Base-by-base conservation (phyloP, 2,329 filamentous ascomycete genomes). In the Cercospora sesami region DNA sequence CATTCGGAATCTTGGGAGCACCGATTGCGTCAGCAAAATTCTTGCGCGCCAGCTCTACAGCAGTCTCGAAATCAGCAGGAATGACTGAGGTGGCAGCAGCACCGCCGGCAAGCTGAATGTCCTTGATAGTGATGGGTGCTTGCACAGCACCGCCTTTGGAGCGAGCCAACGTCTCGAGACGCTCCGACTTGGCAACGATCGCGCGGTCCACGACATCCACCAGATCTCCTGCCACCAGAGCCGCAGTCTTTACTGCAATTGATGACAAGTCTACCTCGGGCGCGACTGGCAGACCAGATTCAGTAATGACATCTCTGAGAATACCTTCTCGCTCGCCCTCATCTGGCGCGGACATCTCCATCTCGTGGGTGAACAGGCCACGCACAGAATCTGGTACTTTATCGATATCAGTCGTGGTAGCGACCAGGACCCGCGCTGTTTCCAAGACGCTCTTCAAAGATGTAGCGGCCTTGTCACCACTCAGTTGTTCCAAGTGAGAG, bases 21-120 rank as follows among this genome's bases (percentile, higher is more conserved):
- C 95, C 95, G 71, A 99, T 99, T 0, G 94, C 91, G 79, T 98
- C 95, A 5, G 95, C 94, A 78, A 99, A 99, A 80, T 97, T 98
- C 85, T 97, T 97, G 64, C 95, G 89, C 1, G 95, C 95, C 5
- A 94, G 93, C 68, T 98, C 94, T 3, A 99, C 94, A 0, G 95
- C 95, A n/a, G 90, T 82, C 64, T 97, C 93, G 72, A 98, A 94
- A 79, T 99, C 95, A 2, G 86, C 84, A 73, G 91, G 91, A 0
- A 89, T 94, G 10, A 99, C 85, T 63, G 91, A 92, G 30, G 89
- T 89, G 5, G 91, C 91, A 9, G 90, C 86, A 48, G 92, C 86
- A 0, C 95, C 95, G 31, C 95, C 95, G 1, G 95, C 90, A 8
- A 98, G 84, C 68, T 95, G 88, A n/a, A 99, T 86, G 78, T 99